These are phyloP conservation scores for Corchorus capsularis DNA, from an alignment of 345 rosid genomes.

Conservation along the genomic window DNA sequence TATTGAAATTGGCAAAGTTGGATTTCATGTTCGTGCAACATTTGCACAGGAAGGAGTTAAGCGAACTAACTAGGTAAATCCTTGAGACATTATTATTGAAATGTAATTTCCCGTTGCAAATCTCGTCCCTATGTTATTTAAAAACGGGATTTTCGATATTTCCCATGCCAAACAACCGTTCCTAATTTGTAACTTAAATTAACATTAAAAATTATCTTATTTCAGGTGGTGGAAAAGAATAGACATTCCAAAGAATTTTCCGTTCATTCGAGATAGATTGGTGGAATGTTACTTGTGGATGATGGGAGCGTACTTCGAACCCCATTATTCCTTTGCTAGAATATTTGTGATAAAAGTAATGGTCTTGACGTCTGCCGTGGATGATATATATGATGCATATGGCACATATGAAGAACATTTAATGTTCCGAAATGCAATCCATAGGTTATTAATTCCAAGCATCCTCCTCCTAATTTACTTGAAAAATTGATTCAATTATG, in stretches of 20 bases:
- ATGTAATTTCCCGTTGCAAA: no score
- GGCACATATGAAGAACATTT: constrained; percentile 28
- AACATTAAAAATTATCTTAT: neutral
- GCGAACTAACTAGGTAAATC: neutral
- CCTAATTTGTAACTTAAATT: no score
- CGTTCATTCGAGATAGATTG: constrained; percentile 33
- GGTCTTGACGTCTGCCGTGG: constrained; percentile 15
- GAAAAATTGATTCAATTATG: neutral
- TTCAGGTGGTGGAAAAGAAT: constrained; percentile 40
- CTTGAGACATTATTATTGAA: no score
- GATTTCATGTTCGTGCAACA: constrained; percentile 23
- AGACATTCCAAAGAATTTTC: constrained; percentile 26
- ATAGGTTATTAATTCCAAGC: constrained; percentile 15
- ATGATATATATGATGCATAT: constrained; percentile 30
- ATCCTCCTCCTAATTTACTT: neutral
- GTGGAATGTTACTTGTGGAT: constrained; percentile 36
- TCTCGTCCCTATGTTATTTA: no score
- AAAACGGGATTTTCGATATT: no score
- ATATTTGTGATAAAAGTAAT: constrained; percentile 17
- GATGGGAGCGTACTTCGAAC: constrained; percentile 22
- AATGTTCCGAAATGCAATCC: constrained; percentile 25
- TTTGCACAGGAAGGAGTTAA: constrained; percentile 21
- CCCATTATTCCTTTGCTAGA: constrained; percentile 24
- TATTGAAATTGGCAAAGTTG: constrained; percentile 31
- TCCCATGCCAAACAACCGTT: no score